These are phyloP conservation scores for Cyberlindnera euphorbiiphila DNA, from an alignment of 805 yeast genomes.

Conservation along the genomic window DNA sequence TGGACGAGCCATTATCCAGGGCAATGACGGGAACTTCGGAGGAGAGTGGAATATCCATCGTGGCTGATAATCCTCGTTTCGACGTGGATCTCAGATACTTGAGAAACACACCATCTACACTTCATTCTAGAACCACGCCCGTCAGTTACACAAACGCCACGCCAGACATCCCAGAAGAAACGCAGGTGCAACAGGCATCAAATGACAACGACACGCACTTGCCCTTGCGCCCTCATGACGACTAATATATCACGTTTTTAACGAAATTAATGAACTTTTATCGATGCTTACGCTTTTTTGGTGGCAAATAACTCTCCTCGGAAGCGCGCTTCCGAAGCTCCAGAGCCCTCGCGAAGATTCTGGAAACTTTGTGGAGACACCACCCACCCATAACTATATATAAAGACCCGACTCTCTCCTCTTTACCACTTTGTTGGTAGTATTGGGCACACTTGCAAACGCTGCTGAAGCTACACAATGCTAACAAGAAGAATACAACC, in stretches of 20 bases:
- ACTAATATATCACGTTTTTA: not conserved
- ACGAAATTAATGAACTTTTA: too few relatives aligned
- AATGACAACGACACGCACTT: not conserved
- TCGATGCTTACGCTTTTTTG: too few relatives aligned
- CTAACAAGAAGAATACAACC: constrained; percentile 7
- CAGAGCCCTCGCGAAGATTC: constrained; percentile 1
- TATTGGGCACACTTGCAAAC: too few relatives aligned
- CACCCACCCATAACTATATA: not conserved
- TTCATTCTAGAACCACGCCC: constrained; percentile 14
- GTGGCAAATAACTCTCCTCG: not conserved
- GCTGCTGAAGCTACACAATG: too few relatives aligned
- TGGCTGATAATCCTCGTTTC: constrained; percentile 26
- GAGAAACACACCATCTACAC: constrained; percentile 26
- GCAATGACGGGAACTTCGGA: constrained; percentile 10
- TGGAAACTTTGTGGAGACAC: constrained; percentile 1
- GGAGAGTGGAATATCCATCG: constrained; percentile 18
- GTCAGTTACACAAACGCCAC: constrained; percentile 13
- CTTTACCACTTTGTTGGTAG: not conserved
- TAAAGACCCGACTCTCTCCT: not conserved
- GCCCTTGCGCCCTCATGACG: not conserved
- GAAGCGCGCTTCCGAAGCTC: not conserved
- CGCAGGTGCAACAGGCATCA: not conserved
- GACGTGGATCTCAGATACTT: constrained; percentile 26
- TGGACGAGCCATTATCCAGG: constrained; percentile 10
- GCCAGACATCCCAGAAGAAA: constrained; percentile 14